A percentile compares a stretch with the other conserved stretches of the same genome.
These are phyloP conservation scores for Cytospora schulzeri DNA, from an alignment of 2,329 filamentous ascomycete species.

Conservation along the genomic window DNA sequence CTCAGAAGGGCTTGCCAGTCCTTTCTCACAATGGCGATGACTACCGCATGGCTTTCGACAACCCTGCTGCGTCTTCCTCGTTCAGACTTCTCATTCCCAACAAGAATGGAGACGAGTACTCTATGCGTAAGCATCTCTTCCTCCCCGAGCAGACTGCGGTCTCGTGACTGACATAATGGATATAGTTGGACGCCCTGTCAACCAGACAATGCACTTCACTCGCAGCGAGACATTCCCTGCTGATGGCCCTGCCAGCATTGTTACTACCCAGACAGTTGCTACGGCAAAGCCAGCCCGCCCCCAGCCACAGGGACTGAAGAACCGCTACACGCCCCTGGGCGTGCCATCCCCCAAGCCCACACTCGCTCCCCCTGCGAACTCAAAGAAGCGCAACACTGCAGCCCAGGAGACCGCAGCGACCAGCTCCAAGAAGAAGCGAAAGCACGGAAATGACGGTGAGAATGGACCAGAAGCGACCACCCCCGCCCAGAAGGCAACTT, in stretches of 20 bases:
- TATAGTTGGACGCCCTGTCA: slow-evolving; percentile 49
- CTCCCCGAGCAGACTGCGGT: slow-evolving; percentile 23
- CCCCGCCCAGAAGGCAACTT: slow-evolving; percentile 23
- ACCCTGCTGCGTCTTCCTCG: slow-evolving; percentile 50
- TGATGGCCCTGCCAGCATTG: slow-evolving; percentile 31
- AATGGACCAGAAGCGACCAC: slow-evolving; percentile 23
- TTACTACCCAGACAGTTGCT: slow-evolving; percentile 42
- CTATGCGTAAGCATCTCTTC: background rate
- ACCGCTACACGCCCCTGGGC: slow-evolving; percentile 69
- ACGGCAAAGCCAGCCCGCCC: slow-evolving; percentile 56
- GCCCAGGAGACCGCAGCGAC: slow-evolving; percentile 28
- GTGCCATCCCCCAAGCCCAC: slow-evolving; percentile 38
- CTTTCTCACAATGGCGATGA: slow-evolving; percentile 65
- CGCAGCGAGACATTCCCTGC: slow-evolving; percentile 38
- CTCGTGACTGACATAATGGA: slow-evolving; percentile 32
- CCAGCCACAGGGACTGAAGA: slow-evolving; percentile 68
- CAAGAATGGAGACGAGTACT: slow-evolving; percentile 46
- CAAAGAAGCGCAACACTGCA: slow-evolving; percentile 15
- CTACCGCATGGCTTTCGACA: slow-evolving; percentile 62
- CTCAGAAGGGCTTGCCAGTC: slow-evolving; percentile 53
- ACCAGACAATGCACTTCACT: slow-evolving; percentile 64
- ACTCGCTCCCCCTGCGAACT: slow-evolving; percentile 17
- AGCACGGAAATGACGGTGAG: slow-evolving; percentile 39
- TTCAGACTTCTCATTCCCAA: slow-evolving; percentile 65
- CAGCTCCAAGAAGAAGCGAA: slow-evolving; percentile 42